Evolutionary conservation across 129 eudicot genomes (phyloP), one percentile per base, ranked within the genome.

Genomic region (Flaveria trinervia): DNA sequence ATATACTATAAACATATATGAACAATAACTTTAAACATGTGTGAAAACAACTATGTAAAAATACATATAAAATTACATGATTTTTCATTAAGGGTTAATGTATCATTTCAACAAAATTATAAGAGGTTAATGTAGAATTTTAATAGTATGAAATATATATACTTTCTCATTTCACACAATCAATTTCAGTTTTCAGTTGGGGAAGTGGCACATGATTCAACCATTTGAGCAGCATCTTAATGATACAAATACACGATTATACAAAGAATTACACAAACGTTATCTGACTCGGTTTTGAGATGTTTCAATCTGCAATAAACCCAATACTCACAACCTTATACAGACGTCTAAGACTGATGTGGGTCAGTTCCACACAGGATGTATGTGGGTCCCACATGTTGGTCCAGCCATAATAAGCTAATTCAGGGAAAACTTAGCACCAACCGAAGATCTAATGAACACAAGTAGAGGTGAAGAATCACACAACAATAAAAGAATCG

Each of bases 351-450:
- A n/a, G 17, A 50, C 67, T 57, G 67, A 23, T 12, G 69, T 5
- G 69, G 13, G 20, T 62, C 69, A 4, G 14, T 30, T 30, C 46
- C 46, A 33, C 45, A 15, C 45, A 33, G 16, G 22, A 2, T 44
- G 23, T 15, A 64, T 15, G 56, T 15, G 73, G 50, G 52, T 43
- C 49, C 72, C 64, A 77, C 75, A 23, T 15, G 74, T 68, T 22
- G 48, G 72, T 51, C 83, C 49, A 7, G 3, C 70, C 18, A 18
- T 20, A 30, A 11, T 45, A 66, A 54, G 80, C 84, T 67, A 74
- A 80, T 79, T 59, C 65, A 3, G 76, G 80, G 80, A 80, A 74
- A 80, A 80, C 65, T 59, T 80, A 80, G 71, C 84, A 56, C 75
- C 68, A 28, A 74, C 14, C 8, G 12, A 55, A 55, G 26, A 66